phyloP scores from a whole-genome alignment of 2,329 filamentous ascomycete species.

The Colletotrichum costaricense region DNA sequence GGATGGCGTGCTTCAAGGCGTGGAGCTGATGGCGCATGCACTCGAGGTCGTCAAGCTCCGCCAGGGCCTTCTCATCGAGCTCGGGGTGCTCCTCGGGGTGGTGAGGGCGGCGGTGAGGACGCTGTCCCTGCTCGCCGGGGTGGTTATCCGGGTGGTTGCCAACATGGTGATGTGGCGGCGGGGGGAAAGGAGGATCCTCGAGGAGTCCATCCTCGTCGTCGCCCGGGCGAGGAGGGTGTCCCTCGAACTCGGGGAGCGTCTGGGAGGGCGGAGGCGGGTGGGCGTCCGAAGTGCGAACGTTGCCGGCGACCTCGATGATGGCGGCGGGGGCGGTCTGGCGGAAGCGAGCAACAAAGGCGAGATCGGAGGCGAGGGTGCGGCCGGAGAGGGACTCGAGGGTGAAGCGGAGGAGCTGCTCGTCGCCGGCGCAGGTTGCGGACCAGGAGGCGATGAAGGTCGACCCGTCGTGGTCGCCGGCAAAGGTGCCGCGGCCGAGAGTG shows the following conservation, averaged over 20 bases:
- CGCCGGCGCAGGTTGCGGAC: slow-evolving; percentile 58
- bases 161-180: slow-evolving; percentile 37
- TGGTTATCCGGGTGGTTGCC: slow-evolving; percentile 21
- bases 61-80: slow-evolving; percentile 44
- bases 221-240: slow-evolving; percentile 30
- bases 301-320: slow-evolving; percentile 55
- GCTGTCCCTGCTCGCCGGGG: not conserved
- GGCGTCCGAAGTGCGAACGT: slow-evolving; percentile 38
- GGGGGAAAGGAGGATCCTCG: slow-evolving; percentile 31
- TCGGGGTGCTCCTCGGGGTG: slow-evolving; percentile 27
- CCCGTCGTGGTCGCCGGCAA: slow-evolving; percentile 50
- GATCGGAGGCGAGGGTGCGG: slow-evolving; percentile 46
- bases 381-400: slow-evolving; percentile 56
- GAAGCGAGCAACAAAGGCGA: slow-evolving; percentile 57
- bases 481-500: slow-evolving; percentile 54
- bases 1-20: slow-evolving; percentile 55
- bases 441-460: slow-evolving; percentile 56
- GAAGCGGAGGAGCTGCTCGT: slow-evolving; percentile 58
- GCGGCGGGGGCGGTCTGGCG: slow-evolving; percentile 56
- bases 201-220: slow-evolving; percentile 29
- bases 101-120: not conserved
- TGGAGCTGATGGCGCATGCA: slow-evolving; percentile 53
- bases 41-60: slow-evolving; percentile 57
- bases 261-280: slow-evolving; percentile 23
- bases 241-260: slow-evolving; percentile 26